Evolutionary conservation across 345 rosid genomes (phyloP).

Genomic region (Citrus hindsii): DNA sequence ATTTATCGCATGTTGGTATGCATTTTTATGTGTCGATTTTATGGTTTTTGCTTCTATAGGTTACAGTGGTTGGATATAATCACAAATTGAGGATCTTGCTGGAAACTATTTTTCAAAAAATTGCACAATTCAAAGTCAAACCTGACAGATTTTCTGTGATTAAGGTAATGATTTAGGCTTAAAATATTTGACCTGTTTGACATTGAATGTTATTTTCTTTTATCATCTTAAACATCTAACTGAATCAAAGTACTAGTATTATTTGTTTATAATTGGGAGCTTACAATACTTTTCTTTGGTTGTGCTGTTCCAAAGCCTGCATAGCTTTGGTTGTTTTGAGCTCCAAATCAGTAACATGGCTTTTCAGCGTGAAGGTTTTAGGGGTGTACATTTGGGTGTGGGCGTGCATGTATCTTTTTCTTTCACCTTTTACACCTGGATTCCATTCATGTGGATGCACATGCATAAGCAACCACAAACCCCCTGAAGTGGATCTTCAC

Average conservation of each 20-base stretch:
- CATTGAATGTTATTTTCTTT: neutral
- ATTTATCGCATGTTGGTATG: neutral
- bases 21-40: neutral
- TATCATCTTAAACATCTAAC: neutral
- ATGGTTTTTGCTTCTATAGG: constrained; percentile 35
- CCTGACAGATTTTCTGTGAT: constrained; percentile 81
- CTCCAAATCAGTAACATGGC: neutral
- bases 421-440: neutral
- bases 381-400: neutral
- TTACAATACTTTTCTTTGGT: neutral
- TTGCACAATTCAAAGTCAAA: constrained; percentile 71
- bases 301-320: neutral
- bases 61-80: constrained; percentile 80
- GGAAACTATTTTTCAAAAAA: constrained; percentile 64
- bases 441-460: neutral
- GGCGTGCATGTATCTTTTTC: neutral
- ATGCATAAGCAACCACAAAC: neutral
- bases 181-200: neutral
- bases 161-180: constrained; percentile 48
- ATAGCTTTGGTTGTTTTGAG: neutral
- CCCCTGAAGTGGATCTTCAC: neutral
- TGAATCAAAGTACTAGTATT: no score
- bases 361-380: neutral
- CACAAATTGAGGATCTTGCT: constrained; percentile 79
- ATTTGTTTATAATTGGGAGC: neutral